phyloP scores from a whole-genome alignment of 768 basidiomycete genomes.

The Dendrothele bispora region DNA sequence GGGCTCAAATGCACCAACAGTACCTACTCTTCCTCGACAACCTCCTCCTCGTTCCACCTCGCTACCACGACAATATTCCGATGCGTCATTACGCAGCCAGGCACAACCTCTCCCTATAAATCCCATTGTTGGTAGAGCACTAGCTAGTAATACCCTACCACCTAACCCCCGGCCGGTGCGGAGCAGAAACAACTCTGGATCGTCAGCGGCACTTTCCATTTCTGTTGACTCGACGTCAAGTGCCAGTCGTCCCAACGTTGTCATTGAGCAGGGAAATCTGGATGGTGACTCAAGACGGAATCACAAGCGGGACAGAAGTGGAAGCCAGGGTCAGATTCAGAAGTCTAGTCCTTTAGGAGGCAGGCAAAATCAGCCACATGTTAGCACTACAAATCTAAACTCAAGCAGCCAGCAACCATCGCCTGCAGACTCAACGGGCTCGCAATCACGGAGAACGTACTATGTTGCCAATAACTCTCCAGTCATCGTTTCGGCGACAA shows the following conservation, averaged over 20 bases:
- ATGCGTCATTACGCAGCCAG: constrained; percentile 20
- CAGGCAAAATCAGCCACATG: background rate
- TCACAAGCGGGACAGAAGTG: background rate
- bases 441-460: constrained; percentile 39
- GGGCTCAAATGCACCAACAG: constrained; percentile 7
- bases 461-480: constrained; percentile 41
- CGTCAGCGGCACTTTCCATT: constrained; percentile 5
- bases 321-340: background rate
- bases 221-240: constrained; percentile 2
- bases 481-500: no score
- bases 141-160: background rate
- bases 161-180: background rate
- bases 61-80: constrained; percentile 31
- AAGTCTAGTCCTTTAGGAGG: constrained; percentile 5
- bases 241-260: constrained; percentile 2
- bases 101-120: constrained; percentile 4
- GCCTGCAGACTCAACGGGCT: no score
- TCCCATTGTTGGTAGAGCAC: constrained; percentile 1
- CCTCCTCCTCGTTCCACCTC: constrained; percentile 36
- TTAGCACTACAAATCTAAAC: no score
- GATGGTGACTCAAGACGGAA: background rate
- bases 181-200: constrained; percentile 4
- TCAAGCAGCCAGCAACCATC: no score
- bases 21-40: constrained; percentile 28
- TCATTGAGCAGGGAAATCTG: background rate